Base-by-base conservation (phyloP, 768 basidiomycete genomes). In the Suillus plorans region DNA sequence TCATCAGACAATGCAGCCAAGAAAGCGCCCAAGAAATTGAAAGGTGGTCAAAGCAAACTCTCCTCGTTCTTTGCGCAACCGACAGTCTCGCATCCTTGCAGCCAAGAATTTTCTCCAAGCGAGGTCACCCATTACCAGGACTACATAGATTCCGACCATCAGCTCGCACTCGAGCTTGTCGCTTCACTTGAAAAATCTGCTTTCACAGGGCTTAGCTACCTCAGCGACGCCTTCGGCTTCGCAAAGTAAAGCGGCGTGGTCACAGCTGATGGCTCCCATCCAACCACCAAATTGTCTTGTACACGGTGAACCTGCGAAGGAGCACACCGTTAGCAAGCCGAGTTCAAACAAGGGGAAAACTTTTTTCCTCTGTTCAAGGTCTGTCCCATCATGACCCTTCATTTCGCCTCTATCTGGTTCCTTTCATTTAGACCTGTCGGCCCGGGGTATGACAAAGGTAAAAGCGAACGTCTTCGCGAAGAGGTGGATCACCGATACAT, bases 361-460 rank as follows among this genome's bases (percentile, higher is more conserved):
- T 39, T 96, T 96, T 74, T 96, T 87, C 71, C 78, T 94, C 31
- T 96, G 94, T 70, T 86, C 93, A 20, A 82, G 93, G 93, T 94
- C 67, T 62, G 85, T 75, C 5, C 39, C 14, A 41, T 45, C 22
- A 36, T 2, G 10, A 14, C 9, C 22, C 61, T 60, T 63, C 41
- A 63, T 71, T 34, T 62, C 47, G 61, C 37, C 12, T 62, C 28
- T 9, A 55, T 58, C 55, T 59, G 20, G 37, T 60, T 37, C 56
- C 53, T 49, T 47, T 34, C n/a, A 42, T 53, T 42, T 44, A 94
- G 94, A 60, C 92, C 94, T 0, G 91, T 97, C 28, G 94, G 94
- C 4, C 91, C 94, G 5, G 94, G 95, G 18, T 95, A 93, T 68
- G 94, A 95, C 72, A 87, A 86, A 75, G 94, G 94, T 18, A 84